These are phyloP conservation scores for Dryas integrifolia DNA, from an alignment of 331 rosid species.

Conservation along the genomic window DNA sequence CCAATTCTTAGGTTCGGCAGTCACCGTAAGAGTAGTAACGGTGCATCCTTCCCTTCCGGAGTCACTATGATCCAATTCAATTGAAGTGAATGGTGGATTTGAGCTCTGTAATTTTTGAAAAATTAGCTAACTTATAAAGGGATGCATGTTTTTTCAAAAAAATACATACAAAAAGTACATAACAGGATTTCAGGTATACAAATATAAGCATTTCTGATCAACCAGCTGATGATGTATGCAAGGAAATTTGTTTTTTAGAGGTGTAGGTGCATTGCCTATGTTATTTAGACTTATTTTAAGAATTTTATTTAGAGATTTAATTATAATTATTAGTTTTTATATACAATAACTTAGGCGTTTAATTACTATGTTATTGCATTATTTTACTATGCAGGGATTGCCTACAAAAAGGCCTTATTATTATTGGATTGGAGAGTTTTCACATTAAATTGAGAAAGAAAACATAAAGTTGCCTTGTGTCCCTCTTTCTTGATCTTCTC, in stretches of 20 bases:
- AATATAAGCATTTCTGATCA: constrained; percentile 1
- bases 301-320: neutral
- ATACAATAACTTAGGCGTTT: neutral
- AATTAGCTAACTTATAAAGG: constrained; percentile 30
- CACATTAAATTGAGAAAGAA: neutral
- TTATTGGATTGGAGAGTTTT: neutral
- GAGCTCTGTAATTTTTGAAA: constrained; percentile 68
- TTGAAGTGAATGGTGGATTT: constrained; percentile 96
- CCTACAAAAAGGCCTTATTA: neutral
- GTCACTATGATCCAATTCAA: constrained; percentile 98
- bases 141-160: constrained; percentile 9
- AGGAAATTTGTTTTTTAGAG: neutral
- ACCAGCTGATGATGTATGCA: neutral
- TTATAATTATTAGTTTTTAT: neutral
- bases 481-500: neutral
- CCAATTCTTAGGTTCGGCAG: constrained; percentile 96
- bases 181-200: neutral
- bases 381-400: neutral
- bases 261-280: too few species aligned
- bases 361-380: neutral
- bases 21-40: constrained; percentile 95
- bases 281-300: neutral
- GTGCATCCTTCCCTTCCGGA: constrained; percentile 99
- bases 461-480: neutral
- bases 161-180: constrained; percentile 9